phyloP scores from a whole-genome alignment of 108 stramenopile genomes.

The Mediolabrus comicus region DNA sequence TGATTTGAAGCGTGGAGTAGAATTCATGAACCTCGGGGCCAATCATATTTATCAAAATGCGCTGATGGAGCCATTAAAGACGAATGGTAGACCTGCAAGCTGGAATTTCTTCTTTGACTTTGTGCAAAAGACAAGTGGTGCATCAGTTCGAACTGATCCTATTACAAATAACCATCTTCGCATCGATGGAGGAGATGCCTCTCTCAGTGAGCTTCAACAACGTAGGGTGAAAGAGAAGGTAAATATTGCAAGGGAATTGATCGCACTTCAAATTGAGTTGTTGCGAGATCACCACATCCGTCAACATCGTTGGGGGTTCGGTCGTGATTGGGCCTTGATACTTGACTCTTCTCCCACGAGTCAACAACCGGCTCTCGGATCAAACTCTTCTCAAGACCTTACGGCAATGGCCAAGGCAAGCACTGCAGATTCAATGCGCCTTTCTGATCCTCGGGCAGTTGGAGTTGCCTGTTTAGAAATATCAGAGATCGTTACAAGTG shows the following conservation, averaged over 20 bases:
- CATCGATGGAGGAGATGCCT: slow-evolving; percentile 59
- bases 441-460: slow-evolving; percentile 53
- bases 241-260: slow-evolving; percentile 67
- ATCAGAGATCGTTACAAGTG: slow-evolving; percentile 57
- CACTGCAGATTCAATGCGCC: slow-evolving; percentile 14
- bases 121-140: slow-evolving; percentile 55
- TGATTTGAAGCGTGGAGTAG: slow-evolving; percentile 68
- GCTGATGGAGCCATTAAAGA: slow-evolving; percentile 49
- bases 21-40: slow-evolving; percentile 70
- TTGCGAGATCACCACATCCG: slow-evolving; percentile 76
- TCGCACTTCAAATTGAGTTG: slow-evolving; percentile 76
- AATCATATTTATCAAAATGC: slow-evolving; percentile 67
- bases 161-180: slow-evolving; percentile 74
- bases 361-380: slow-evolving; percentile 1
- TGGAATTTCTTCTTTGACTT: slow-evolving; percentile 70
- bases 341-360: slow-evolving; percentile 24
- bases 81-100: slow-evolving; percentile 10
- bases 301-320: slow-evolving; percentile 78
- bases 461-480: slow-evolving; percentile 70
- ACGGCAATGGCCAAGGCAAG: slow-evolving; percentile 11
- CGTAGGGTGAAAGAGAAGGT: slow-evolving; percentile 49
- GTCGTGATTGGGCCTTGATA: slow-evolving; percentile 77
- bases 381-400: slow-evolving; percentile 16
- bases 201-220: slow-evolving; percentile 4
- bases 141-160: slow-evolving; percentile 60